Evolutionary conservation across 495 filamentous ascomycete genomes (phyloP).

Genomic region (Lepidopterella palustris): DNA sequence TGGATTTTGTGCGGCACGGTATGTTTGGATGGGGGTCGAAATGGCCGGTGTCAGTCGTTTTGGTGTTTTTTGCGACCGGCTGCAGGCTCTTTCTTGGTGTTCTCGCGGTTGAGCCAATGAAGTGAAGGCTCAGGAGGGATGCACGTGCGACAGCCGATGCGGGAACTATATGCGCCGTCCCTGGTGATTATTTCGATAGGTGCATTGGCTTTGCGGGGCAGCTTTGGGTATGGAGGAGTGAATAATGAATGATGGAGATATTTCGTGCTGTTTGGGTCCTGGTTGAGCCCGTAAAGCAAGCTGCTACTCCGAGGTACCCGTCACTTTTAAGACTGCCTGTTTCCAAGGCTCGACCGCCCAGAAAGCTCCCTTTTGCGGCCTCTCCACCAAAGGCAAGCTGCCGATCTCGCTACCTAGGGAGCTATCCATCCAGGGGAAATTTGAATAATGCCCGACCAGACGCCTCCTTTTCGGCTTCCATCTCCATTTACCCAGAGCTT

Average conservation of each 20-base stretch:
- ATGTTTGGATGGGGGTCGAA: background rate
- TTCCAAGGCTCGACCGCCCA: too few species aligned
- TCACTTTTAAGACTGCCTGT: too few species aligned
- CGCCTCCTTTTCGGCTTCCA: background rate
- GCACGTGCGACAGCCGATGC: background rate
- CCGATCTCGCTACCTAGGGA: background rate
- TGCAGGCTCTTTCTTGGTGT: too few species aligned
- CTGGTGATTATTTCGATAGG: too few species aligned
- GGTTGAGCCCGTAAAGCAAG: too few species aligned
- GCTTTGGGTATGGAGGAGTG: too few species aligned
- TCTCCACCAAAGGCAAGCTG: background rate
- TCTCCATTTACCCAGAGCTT: background rate
- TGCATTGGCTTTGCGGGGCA: too few species aligned
- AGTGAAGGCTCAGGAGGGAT: background rate
- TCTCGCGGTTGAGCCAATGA: background rate
- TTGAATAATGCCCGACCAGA: background rate
- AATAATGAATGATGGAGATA: too few species aligned
- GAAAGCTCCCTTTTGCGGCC: background rate
- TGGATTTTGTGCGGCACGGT: conserved; percentile 5
- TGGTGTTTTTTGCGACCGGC: conserved; percentile 1
- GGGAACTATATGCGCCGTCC: too few species aligned
- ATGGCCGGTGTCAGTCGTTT: background rate
- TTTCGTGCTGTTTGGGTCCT: too few species aligned
- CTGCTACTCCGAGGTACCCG: too few species aligned
- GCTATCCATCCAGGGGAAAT: background rate